These are phyloP conservation scores for Podospora pseudocomata DNA, from an alignment of 495 filamentous ascomycete species.

Conservation along the genomic window DNA sequence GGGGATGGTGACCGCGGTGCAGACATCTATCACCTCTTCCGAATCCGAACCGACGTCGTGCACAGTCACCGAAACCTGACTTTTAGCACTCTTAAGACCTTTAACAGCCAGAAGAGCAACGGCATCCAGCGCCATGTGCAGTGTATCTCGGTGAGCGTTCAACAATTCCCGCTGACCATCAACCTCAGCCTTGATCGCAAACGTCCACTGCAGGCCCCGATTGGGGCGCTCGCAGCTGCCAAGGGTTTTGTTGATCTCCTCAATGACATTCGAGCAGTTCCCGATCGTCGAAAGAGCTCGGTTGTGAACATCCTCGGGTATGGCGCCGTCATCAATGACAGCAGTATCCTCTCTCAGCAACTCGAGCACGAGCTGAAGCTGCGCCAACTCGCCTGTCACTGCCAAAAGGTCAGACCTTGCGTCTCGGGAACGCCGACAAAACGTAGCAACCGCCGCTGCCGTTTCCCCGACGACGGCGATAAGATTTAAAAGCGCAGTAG, in stretches of 20 bases:
- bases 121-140: constrained; percentile 1
- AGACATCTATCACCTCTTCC: neutral
- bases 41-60: neutral
- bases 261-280: neutral
- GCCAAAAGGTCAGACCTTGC: neutral
- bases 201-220: neutral
- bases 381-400: neutral
- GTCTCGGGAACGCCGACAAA: neutral
- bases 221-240: neutral
- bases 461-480: neutral
- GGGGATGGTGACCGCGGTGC: neutral
- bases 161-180: neutral
- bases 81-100: neutral
- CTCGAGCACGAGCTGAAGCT: neutral
- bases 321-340: neutral
- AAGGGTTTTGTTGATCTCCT: neutral
- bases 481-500: neutral
- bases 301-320: neutral
- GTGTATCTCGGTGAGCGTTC: neutral
- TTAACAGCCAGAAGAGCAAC: neutral
- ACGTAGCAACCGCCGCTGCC: neutral
- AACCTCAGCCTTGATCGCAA: neutral
- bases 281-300: neutral
- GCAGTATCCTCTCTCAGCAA: neutral
- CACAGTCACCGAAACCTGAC: neutral